These are phyloP conservation scores for Bromus sterilis DNA, from an alignment of 176 grass and related monocot genomes.

Conservation along the genomic window DNA sequence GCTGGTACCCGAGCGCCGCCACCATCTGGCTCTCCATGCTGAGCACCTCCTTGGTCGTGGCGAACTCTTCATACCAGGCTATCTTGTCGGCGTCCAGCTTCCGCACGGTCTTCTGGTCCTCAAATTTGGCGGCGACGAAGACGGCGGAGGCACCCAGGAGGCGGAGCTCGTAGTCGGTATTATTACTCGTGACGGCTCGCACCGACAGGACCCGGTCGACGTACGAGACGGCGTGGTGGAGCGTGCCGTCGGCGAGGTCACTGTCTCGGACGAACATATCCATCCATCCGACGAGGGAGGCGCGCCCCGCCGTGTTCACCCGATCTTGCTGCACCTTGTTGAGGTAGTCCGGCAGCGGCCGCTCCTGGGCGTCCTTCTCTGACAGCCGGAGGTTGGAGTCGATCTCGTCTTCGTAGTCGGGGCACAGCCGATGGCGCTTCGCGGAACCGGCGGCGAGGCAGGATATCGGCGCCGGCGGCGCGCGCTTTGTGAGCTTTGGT, in stretches of 20 bases:
- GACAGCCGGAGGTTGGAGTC: neutral
- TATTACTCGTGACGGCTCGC: fast-evolving
- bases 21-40: neutral
- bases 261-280: neutral
- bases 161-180: neutral
- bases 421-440: neutral
- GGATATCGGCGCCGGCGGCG: neutral
- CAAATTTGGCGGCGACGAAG: neutral
- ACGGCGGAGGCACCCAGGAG: neutral
- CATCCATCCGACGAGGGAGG: neutral
- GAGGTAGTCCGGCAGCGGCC: neutral
- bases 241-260: neutral
- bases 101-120: neutral
- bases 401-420: neutral
- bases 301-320: neutral
- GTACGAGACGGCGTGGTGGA: constrained; percentile 24
- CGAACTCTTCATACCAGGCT: neutral
- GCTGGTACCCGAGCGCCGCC: neutral
- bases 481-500: neutral
- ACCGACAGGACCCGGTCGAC: neutral
- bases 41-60: neutral
- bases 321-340: neutral
- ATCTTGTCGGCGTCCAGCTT: neutral
- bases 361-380: neutral
- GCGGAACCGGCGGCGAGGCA: neutral